Conservation (phyloP, 305 asterid genomes). For the Plantago coronopus region DNA sequence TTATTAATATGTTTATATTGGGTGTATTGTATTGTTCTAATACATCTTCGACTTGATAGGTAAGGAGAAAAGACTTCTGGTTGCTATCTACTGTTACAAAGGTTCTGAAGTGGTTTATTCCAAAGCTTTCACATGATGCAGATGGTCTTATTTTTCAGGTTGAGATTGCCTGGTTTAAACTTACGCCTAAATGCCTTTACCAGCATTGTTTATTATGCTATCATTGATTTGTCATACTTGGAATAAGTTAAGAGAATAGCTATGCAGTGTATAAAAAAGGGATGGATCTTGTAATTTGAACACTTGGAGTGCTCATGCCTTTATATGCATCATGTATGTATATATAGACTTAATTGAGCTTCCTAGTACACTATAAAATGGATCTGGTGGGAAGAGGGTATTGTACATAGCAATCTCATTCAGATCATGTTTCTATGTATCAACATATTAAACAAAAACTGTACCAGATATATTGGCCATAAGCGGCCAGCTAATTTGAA, state of each 20-base stretch:
- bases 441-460: neutral
- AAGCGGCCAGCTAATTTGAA: neutral
- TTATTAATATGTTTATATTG: neutral
- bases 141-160: slow-evolving; percentile 99
- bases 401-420: neutral
- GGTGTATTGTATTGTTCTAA: slow-evolving; percentile 29
- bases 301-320: neutral
- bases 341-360: too few species aligned
- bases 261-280: neutral
- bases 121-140: slow-evolving; percentile 90
- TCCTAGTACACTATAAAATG: neutral
- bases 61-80: slow-evolving; percentile 95
- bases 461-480: neutral
- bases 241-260: neutral
- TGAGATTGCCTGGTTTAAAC: slow-evolving; percentile 14
- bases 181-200: slow-evolving; percentile 17
- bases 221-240: neutral
- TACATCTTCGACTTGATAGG: slow-evolving; percentile 46
- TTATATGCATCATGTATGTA: neutral
- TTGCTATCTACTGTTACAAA: slow-evolving; percentile 85
- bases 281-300: neutral
- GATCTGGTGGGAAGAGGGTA: neutral
- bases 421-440: neutral
- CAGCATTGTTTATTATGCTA: neutral
- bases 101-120: slow-evolving; percentile 83